A percentile compares a stretch with the other conserved stretches of the same genome.
phyloP scores from a whole-genome alignment of 805 yeast genomes.

The Barnettozyma sucrosica region DNA sequence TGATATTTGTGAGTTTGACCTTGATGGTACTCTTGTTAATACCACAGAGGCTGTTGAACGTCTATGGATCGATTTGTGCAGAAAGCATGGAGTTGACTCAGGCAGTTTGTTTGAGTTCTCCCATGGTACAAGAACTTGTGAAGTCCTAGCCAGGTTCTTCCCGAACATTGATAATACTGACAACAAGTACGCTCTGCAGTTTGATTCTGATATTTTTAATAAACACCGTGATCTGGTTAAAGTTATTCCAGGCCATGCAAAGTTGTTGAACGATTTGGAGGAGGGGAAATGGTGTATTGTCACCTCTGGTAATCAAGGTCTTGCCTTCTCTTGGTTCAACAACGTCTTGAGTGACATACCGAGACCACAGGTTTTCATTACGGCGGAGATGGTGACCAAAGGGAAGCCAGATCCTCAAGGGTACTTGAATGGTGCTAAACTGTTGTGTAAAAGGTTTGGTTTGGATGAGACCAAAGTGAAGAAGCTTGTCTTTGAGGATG shows the following conservation, averaged over 20 bases:
- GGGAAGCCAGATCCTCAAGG: conserved; percentile 92
- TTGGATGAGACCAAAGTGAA: conserved; percentile 33
- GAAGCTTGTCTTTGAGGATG: conserved; percentile 77
- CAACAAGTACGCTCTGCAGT: conserved; percentile 60
- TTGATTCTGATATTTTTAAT: conserved; percentile 54
- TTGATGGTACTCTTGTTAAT: conserved; percentile 83
- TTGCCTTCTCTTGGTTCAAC: conserved; percentile 76
- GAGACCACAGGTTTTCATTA: conserved; percentile 70
- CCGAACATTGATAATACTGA: conserved; percentile 67
- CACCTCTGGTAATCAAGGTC: conserved; percentile 72
- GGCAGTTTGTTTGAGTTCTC: conserved; percentile 29
- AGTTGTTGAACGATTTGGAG: conserved; percentile 51
- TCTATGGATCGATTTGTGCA: conserved; percentile 73
- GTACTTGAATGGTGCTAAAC: conserved; percentile 39
- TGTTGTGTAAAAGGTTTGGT: conserved; percentile 40
- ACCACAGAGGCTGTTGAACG: conserved; percentile 79
- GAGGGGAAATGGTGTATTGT: conserved; percentile 72
- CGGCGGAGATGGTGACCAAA: conserved; percentile 72
- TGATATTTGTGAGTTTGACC: conserved; percentile 54
- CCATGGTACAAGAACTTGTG: conserved; percentile 82
- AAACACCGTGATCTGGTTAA: conserved; percentile 67
- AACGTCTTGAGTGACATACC: conserved; percentile 45
- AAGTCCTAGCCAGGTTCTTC: conserved; percentile 66
- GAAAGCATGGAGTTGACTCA: conserved; percentile 62
- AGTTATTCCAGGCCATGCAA: conserved; percentile 72